phyloP scores from a whole-genome alignment of 108 stramenopile genomes.

The Fistulifera pelliculosa region DNA sequence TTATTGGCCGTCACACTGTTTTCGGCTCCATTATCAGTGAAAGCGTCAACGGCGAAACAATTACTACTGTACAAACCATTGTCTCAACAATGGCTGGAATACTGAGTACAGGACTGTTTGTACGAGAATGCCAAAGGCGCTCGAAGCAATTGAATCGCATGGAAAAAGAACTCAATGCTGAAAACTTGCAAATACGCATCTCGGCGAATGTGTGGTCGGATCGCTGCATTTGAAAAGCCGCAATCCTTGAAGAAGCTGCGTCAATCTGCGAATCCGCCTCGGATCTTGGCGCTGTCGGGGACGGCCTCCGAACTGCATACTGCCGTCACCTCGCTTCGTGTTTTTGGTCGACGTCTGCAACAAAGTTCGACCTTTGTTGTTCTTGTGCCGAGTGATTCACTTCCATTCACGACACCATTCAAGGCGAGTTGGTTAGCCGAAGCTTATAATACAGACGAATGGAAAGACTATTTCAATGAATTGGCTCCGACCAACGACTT shows the following conservation, averaged over 20 bases:
- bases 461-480: conserved; percentile 51
- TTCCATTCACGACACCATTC: no score
- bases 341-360: conserved; percentile 38
- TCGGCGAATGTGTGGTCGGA: conserved; percentile 41
- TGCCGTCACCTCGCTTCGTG: conserved; percentile 25
- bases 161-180: conserved; percentile 73
- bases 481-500: conserved; percentile 25
- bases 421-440: conserved; percentile 47
- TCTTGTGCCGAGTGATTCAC: conserved; percentile 26
- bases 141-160: conserved; percentile 58
- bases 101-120: conserved; percentile 32
- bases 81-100: conserved; percentile 21
- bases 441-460: conserved; percentile 28
- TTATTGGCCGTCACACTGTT: conserved; percentile 35
- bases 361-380: conserved; percentile 54
- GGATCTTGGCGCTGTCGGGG: conserved; percentile 59
- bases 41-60: conserved; percentile 28
- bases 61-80: conserved; percentile 13
- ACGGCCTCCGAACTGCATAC: conserved; percentile 25
- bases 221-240: conserved; percentile 9
- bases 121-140: conserved; percentile 50
- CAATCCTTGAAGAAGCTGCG: background rate
- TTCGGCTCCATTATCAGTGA: conserved; percentile 44
- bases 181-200: conserved; percentile 34
- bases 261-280: conserved; percentile 10